phyloP scores from a whole-genome alignment of 805 yeast genomes.

The Candida taoyuanica region DNA sequence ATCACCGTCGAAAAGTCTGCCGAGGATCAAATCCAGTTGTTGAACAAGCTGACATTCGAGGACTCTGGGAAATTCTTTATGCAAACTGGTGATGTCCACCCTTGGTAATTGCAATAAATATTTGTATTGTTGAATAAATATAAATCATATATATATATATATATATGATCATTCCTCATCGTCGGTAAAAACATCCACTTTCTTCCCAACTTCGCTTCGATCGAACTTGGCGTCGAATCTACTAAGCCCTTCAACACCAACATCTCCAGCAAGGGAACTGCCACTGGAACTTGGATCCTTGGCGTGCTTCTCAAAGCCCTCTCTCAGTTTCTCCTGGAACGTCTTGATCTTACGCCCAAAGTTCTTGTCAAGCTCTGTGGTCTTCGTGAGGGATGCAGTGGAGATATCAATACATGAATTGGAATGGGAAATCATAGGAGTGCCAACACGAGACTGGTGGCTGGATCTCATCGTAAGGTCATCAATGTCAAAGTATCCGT shows the following conservation, averaged over 20 bases:
- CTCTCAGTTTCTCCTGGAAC: slow-evolving; percentile 19
- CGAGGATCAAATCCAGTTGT: slow-evolving; percentile 13
- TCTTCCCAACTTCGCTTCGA: slow-evolving; percentile 37
- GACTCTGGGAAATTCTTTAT: slow-evolving; percentile 27
- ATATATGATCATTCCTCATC: slow-evolving; percentile 13
- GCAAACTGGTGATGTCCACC: slow-evolving; percentile 20
- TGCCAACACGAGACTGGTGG: slow-evolving; percentile 32
- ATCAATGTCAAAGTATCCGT: slow-evolving; percentile 73
- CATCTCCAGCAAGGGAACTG: slow-evolving; percentile 5
- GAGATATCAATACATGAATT: slow-evolving; percentile 9
- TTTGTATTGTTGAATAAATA: not conserved
- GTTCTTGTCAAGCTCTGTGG: slow-evolving; percentile 17
- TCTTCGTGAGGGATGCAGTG: not conserved
- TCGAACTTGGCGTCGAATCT: slow-evolving; percentile 36
- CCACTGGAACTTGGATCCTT: slow-evolving; percentile 1
- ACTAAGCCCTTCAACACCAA: slow-evolving; percentile 13
- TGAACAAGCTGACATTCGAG: slow-evolving; percentile 21
- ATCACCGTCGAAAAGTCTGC: slow-evolving; percentile 29
- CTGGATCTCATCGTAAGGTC: slow-evolving; percentile 57
- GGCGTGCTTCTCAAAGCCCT: slow-evolving; percentile 20
- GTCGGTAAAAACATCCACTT: slow-evolving; percentile 22
- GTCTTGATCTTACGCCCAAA: slow-evolving; percentile 19
- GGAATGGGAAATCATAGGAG: slow-evolving; percentile 19
- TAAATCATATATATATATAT: not conserved
- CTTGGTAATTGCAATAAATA: slow-evolving; percentile 2